Percentiles rank a stretch among this genome's conserved stretches.
These are phyloP conservation scores for Annona cherimola DNA, from an alignment of 164 flowering plant genomes.

Conservation along the genomic window DNA sequence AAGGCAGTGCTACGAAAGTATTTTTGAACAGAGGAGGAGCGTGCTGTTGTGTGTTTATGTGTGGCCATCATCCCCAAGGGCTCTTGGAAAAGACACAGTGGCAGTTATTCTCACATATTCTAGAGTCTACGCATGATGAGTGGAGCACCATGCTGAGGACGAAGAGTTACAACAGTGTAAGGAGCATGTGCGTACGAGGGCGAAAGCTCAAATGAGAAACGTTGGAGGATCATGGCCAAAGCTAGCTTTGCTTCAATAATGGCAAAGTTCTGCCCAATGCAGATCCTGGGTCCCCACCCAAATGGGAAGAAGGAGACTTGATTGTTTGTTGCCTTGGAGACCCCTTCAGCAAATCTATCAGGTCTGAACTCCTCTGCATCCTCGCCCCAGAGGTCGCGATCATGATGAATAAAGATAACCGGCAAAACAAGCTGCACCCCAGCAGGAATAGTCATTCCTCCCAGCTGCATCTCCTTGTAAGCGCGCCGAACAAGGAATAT, in stretches of 20 bases:
- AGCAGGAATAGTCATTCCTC: neutral
- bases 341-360: slow-evolving; percentile 1
- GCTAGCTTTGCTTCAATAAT: slow-evolving; percentile 1
- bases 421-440: neutral
- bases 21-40: too few relatives aligned
- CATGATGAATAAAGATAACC: neutral
- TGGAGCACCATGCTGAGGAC: neutral
- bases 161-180: neutral
- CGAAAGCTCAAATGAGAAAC: slow-evolving; percentile 1
- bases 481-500: slow-evolving; percentile 29
- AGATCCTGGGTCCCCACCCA: slow-evolving; percentile 2
- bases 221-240: slow-evolving; percentile 1
- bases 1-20: too few relatives aligned
- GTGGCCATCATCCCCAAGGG: too few relatives aligned
- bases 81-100: too few relatives aligned
- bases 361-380: slow-evolving; percentile 9
- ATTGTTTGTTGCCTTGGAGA: neutral
- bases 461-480: slow-evolving; percentile 4
- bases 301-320: slow-evolving; percentile 2
- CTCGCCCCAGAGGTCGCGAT: slow-evolving; percentile 6
- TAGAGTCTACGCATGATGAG: neutral
- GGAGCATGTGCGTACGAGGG: slow-evolving; percentile 3
- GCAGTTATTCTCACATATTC: too few relatives aligned
- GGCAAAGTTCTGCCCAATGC: slow-evolving; percentile 6
- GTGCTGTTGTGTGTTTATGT: too few relatives aligned